Base-by-base conservation (phyloP, 2,329 filamentous ascomycete species). In the Cyanodermella asteris region DNA sequence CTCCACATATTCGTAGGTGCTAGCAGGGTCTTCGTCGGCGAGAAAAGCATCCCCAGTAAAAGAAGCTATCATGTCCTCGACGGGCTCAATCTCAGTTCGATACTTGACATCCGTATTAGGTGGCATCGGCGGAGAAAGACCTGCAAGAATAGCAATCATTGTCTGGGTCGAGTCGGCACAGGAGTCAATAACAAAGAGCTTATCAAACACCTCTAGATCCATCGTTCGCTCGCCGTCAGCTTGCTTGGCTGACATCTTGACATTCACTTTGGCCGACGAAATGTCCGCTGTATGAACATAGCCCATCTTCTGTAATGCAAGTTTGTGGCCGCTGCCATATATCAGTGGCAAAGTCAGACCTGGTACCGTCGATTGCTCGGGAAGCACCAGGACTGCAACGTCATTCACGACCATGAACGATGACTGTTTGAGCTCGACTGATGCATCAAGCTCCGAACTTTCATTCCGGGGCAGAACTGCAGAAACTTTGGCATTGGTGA, bases 91-190 rank as follows among this genome's bases (percentile, higher is more conserved):
- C 32, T 84, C 67, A 1, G 82, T 93, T 18, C 77, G 65, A 45
- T 91, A 97, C 42, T 87, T 87, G 34, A 72, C 65, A 36, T 75
- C 72, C 32, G 73, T 78, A 39, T 66, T 84, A 2, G 82, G 80
- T 1, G 81, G 73, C 6, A 68, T 71, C 1, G 87, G 84, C 4
- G 84, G 87, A 18, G 72, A 69, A 4, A 97, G 57, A 1, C 74
- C 81, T 38, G 75, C 78, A 10, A 82, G 51, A 20, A 91, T 61
- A 2, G 64, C 61, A 26, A 91, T 72, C 9, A 97, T 59, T 0
- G 87, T 97, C 44, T 93, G 81, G 0, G 81, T 94, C 2, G 87
- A 97, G 47, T 97, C 87, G 16, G 87, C 87, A 40, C 90, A 97
- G 1, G 82, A 90, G 47, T 97, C 87, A 5, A 97, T 53, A 17